Evolutionary conservation across 73 alveolate genomes (phyloP).

Genomic region (Paramecium primaurelia): DNA sequence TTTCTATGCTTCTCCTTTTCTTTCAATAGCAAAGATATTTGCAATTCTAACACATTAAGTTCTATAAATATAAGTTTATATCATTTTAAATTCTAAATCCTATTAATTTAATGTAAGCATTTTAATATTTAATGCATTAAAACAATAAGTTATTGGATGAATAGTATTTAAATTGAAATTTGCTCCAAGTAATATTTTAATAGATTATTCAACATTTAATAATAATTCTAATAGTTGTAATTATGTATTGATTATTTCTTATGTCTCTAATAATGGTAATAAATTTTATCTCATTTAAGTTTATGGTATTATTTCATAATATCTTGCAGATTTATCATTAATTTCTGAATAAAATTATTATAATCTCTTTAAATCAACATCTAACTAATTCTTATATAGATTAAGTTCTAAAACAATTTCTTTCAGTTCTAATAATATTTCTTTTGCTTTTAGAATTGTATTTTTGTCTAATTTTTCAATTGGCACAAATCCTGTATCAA

Average conservation of each 20-base stretch:
- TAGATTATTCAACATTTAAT: slow-evolving; percentile 85
- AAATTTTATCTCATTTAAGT: slow-evolving; percentile 75
- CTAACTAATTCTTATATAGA: neutral
- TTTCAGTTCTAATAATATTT: slow-evolving; percentile 67
- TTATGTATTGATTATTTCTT: slow-evolving; percentile 62
- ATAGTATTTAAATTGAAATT: slow-evolving; percentile 54
- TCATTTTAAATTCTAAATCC: slow-evolving; percentile 76
- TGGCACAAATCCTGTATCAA: slow-evolving; percentile 23
- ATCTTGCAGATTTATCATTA: slow-evolving; percentile 79
- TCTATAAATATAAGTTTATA: slow-evolving; percentile 74
- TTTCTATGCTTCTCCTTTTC: slow-evolving; percentile 79
- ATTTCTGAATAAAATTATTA: slow-evolving; percentile 76
- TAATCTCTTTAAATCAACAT: slow-evolving; percentile 61
- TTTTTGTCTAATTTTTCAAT: slow-evolving; percentile 10
- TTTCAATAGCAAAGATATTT: slow-evolving; percentile 81
- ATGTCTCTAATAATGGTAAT: slow-evolving; percentile 78
- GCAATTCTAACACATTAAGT: slow-evolving; percentile 77
- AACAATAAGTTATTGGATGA: slow-evolving; percentile 92
- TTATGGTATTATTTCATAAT: slow-evolving; percentile 88
- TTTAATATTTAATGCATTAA: slow-evolving; percentile 77
- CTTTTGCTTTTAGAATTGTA: slow-evolving; percentile 63
- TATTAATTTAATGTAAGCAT: slow-evolving; percentile 65
- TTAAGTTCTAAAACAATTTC: slow-evolving; percentile 71
- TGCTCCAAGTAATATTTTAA: slow-evolving; percentile 90
- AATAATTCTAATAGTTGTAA: slow-evolving; percentile 75